These are phyloP conservation scores for Oemleria cerasiformis DNA, from an alignment of 306 rosid genomes.

Conservation along the genomic window DNA sequence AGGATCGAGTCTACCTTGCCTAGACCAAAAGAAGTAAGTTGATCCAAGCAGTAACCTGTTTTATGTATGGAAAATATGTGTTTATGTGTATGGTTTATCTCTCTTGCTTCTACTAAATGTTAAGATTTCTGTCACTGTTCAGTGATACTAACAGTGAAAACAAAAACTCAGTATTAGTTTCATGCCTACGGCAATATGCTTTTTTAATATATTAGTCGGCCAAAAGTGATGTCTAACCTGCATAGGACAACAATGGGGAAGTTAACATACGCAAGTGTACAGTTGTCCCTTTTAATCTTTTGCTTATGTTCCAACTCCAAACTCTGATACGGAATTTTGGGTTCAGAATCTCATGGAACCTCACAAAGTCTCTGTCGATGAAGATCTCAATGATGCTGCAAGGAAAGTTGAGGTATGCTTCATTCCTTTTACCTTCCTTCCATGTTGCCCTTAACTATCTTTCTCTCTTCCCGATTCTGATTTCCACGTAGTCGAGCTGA, in stretches of 20 bases:
- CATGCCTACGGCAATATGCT: background rate
- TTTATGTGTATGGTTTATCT: background rate
- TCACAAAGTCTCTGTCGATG: constrained; percentile 65
- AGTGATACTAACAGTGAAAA: background rate
- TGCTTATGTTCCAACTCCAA: constrained; percentile 1
- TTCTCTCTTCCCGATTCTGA: background rate
- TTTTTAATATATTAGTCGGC: background rate
- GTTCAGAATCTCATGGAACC: constrained; percentile 71
- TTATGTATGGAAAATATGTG: too few relatives aligned
- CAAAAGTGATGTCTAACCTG: too few relatives aligned
- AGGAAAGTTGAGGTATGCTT: constrained; percentile 68
- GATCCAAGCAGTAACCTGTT: background rate
- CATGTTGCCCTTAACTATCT: background rate
- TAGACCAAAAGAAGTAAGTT: constrained; percentile 64
- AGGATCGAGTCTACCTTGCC: constrained; percentile 81
- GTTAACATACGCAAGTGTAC: background rate
- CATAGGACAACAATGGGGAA: too few relatives aligned
- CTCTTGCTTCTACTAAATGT: background rate
- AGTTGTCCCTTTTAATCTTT: too few relatives aligned
- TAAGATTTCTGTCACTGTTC: background rate
- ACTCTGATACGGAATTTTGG: constrained; percentile 17
- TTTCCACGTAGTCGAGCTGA: constrained; percentile 8
- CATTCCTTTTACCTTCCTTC: background rate
- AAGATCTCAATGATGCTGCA: constrained; percentile 77
- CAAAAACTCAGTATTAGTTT: background rate